Evolutionary conservation across 2,329 filamentous ascomycete species (phyloP).

Genomic region (Trichoderma sp.): DNA sequence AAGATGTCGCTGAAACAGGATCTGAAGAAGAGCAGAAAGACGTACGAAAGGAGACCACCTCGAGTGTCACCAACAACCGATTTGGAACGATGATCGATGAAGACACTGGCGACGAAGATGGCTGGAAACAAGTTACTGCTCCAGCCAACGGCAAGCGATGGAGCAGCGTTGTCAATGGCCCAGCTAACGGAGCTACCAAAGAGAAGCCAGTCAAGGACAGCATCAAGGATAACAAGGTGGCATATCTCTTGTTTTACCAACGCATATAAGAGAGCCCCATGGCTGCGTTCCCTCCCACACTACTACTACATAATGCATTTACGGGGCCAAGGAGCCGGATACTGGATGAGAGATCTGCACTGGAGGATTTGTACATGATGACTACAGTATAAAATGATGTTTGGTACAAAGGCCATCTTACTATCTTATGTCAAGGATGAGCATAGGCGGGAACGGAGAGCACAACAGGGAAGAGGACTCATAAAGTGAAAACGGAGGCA

Average conservation of each 20-base stretch:
- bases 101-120: conserved; percentile 67
- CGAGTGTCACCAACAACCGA: conserved; percentile 64
- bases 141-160: conserved; percentile 69
- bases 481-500: conserved; percentile 25
- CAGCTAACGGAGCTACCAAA: conserved; percentile 59
- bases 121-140: conserved; percentile 80
- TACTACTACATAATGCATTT: conserved; percentile 12
- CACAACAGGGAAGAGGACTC: background rate
- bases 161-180: conserved; percentile 69
- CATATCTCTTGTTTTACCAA: conserved; percentile 96
- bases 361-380: conserved; percentile 12
- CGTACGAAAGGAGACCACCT: conserved; percentile 62
- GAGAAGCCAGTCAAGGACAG: conserved; percentile 62
- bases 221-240: conserved; percentile 92
- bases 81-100: conserved; percentile 73
- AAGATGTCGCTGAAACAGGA: conserved; percentile 85
- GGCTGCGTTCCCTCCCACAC: background rate
- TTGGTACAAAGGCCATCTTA: conserved; percentile 4
- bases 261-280: conserved; percentile 54
- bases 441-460: conserved; percentile 32
- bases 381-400: conserved; percentile 1
- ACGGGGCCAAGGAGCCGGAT: background rate
- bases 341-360: background rate
- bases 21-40: conserved; percentile 74
- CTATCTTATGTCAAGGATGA: conserved; percentile 20